Base-by-base conservation (phyloP, 179 eudicot species). In the Drosera spatulata region DNA sequence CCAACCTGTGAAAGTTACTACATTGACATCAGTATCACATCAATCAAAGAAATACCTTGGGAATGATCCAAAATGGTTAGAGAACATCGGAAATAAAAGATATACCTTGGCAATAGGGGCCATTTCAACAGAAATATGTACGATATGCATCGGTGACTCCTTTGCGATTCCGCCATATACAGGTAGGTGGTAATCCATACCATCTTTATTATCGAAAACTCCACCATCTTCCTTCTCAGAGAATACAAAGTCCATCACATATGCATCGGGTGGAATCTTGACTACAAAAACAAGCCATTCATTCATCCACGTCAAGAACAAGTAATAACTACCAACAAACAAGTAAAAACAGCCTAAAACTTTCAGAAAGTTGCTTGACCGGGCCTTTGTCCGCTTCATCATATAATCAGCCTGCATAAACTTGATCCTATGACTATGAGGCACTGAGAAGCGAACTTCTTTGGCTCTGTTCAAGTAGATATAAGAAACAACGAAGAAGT, bases 71-170 rank as follows among this genome's bases (percentile, higher is more conserved):
- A 22, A 7, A 43, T 43, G 45, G 45, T 7, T 43, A 43, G 8
- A 7, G 45, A 43, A 43, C 45, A 43, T 43, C 1, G 8, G 8
- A 1, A 43, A 4, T 4, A 37, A 58, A 50, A 50, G 66, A 15
- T 2, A 70, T 68, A 86, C 99, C 91, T 94, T 94, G 11, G 99
- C 99, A 70, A 94, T 87, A 55, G 99, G 99, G 14, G 99, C 99
- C 99, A 94, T 87, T 78, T 94, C 99, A 65, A 90, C 97, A 62
- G 99, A 73, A 74, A 94, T 76, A 73, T 94, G 99, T 63, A 90
- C 99, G 69, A 90, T 87, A 66, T 94, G 95, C 91, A 94, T 78
- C 1, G 97, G 97, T 43, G 97, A 86, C 86, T 90, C 99, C 71
- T 79, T 91, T 50, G 76, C 69, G 62, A 94, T 78, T 67, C 91